Evolutionary conservation across 75 land plant genomes (phyloP), one percentile per base, ranked within the genome.

Genomic region (Cunninghamia lanceolata): DNA sequence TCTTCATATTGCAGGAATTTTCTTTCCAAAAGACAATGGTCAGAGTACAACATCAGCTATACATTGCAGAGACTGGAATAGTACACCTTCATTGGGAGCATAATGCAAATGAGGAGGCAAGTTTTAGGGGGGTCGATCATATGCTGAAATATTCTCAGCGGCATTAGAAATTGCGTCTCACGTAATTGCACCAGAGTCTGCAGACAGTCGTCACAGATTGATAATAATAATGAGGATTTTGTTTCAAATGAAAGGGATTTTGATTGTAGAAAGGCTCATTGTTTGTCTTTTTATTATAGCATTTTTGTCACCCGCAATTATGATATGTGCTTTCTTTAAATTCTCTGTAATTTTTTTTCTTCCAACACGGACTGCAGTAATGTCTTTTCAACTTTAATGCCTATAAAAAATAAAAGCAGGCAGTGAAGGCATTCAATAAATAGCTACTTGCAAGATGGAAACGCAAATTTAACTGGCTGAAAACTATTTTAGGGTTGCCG

Each of bases 261-360:
- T 17, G 76, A 32, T 6, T 43, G 63, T 80, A 85, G 86, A 76
- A 89, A 85, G 36, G 45, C 86, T 84, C 86, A n/a, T 32, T 91
- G 94, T 84, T 86, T 93, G 19, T 87, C 94, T 9, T 93, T 91
- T 3, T 91, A 91, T 85, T 95, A 95, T 90, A 95, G 93, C 80
- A 89, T 95, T 84, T 95, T 95, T 53, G 94, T 92, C 34, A 95
- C 91, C 71, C 95, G 93, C 95, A 9, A 95, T 95, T 84, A 95
- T 95, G 97, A 94, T 95, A 81, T 10, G 89, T 84, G 21, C 6
- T 76, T 13, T 38, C 19, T 9, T 36, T 19, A n/a, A n/a, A n/a
- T 15, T 76, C 79, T 76, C 5, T 38, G 79, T 76, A 34, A 4
- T 36, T 10, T 10, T 21, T n/a, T n/a, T n/a, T n/a, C n/a, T n/a